Evolutionary conservation across 441 rosid species (phyloP).

Genomic region (Jatropha multifida): DNA sequence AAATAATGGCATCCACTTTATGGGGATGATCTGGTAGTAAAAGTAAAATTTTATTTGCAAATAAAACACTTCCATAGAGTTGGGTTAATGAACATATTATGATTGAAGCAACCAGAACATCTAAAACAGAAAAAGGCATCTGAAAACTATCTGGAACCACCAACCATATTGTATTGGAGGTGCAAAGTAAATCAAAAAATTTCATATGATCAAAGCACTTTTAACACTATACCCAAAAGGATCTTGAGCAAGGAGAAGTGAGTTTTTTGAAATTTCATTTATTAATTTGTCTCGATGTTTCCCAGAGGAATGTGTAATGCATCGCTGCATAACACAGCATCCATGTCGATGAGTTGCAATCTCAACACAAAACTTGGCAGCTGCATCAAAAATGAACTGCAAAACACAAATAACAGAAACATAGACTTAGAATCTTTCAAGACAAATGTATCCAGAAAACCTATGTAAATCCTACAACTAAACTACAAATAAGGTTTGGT

Average conservation of each 20-base stretch:
- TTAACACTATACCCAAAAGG: constrained; percentile 60
- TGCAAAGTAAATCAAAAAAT: background rate
- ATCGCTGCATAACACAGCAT: constrained; percentile 76
- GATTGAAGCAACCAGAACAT: background rate
- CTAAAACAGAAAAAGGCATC: background rate
- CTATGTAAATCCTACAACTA: background rate
- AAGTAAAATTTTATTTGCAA: background rate
- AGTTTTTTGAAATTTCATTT: constrained; percentile 50
- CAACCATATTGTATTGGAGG: background rate
- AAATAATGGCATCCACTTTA: background rate
- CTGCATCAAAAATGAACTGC: constrained; percentile 75
- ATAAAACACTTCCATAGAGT: background rate
- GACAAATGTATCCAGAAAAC: background rate
- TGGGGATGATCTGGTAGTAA: background rate
- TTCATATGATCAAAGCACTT: background rate
- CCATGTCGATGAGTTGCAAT: constrained; percentile 84
- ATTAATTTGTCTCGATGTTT: constrained; percentile 49
- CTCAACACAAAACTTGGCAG: constrained; percentile 59
- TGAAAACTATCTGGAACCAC: background rate
- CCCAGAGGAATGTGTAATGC: constrained; percentile 57
- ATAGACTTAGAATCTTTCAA: constrained; percentile 14
- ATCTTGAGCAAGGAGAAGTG: constrained; percentile 73
- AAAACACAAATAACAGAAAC: constrained; percentile 12
- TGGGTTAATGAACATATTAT: background rate
- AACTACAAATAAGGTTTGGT: background rate